Percentiles rank a stretch among this genome's conserved stretches.
phyloP scores from a whole-genome alignment of 371 early-diverging fungal genomes.

The Mucor lusitanicus region DNA sequence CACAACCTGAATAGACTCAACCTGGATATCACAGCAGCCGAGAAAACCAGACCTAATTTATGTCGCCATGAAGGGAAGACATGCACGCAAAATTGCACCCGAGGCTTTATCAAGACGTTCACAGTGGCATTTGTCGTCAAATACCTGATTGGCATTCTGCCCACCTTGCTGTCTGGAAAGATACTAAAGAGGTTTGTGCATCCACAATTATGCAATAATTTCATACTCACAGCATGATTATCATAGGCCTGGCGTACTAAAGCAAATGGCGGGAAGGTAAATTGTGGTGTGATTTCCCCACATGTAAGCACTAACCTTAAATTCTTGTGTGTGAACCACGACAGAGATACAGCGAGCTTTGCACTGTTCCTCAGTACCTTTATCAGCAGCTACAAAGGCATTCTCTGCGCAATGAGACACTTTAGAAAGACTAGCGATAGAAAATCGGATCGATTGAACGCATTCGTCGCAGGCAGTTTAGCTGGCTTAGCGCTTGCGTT shows the following conservation, averaged over 20 bases:
- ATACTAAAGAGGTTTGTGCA: slow-evolving; percentile 59
- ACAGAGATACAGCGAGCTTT: slow-evolving; percentile 76
- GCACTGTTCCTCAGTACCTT: slow-evolving; percentile 82
- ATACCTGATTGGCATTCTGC: slow-evolving; percentile 72
- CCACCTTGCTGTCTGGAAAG: slow-evolving; percentile 66
- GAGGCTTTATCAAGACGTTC: slow-evolving; percentile 79
- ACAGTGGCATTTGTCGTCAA: slow-evolving; percentile 72
- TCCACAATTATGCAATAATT: not conserved
- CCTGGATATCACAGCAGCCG: slow-evolving; percentile 45
- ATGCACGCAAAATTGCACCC: slow-evolving; percentile 72
- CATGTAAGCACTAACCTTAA: not conserved
- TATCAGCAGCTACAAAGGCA: slow-evolving; percentile 77
- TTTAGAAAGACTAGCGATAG: slow-evolving; percentile 43
- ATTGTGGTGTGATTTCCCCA: not conserved
- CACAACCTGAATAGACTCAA: slow-evolving; percentile 63
- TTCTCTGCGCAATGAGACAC: slow-evolving; percentile 72
- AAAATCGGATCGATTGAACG: slow-evolving; percentile 62
- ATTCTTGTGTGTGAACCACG: not conserved
- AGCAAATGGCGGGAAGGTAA: slow-evolving; percentile 60
- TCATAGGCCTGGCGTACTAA: slow-evolving; percentile 55
- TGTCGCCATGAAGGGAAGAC: slow-evolving; percentile 80
- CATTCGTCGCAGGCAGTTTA: slow-evolving; percentile 79
- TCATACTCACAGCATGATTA: not conserved
- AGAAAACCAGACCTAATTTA: slow-evolving; percentile 21
- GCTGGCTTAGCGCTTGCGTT: slow-evolving; percentile 73